Percentiles rank a stretch among this genome's conserved stretches.
Evolutionary conservation across 2,329 filamentous ascomycete genomes (phyloP).

Genomic region (Penicillium griseofulvum): DNA sequence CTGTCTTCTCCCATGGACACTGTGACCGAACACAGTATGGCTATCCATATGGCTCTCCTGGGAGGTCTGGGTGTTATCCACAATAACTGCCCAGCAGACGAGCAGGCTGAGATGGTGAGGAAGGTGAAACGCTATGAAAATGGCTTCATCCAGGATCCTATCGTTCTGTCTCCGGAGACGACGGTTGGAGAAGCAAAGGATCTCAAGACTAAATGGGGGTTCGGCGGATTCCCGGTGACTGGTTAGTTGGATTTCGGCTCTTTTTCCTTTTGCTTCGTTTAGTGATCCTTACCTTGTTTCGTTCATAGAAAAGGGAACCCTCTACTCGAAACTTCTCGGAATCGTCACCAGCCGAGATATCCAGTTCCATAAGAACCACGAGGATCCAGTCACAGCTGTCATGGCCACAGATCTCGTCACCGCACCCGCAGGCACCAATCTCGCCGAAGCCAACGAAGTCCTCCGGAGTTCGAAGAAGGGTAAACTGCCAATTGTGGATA

Average conservation of each 20-base stretch:
- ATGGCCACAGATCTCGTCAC: constrained; percentile 97
- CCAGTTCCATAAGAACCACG: constrained; percentile 81
- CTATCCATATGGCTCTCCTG: constrained; percentile 73
- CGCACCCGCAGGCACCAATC: constrained; percentile 74
- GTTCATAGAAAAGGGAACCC: constrained; percentile 74
- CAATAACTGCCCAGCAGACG: constrained; percentile 98
- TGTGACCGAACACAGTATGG: constrained; percentile 99
- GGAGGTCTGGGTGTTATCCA: constrained; percentile 77
- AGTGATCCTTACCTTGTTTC: neutral
- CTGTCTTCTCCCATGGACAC: constrained; percentile 99
- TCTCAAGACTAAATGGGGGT: constrained; percentile 96
- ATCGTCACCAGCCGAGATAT: constrained; percentile 98
- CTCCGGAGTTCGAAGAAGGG: constrained; percentile 96
- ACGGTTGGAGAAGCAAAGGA: constrained; percentile 88
- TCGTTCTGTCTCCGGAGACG: constrained; percentile 82
- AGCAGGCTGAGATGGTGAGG: constrained; percentile 96
- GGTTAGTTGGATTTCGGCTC: constrained; percentile 60
- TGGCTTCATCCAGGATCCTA: constrained; percentile 94
- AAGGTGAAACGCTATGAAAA: constrained; percentile 99
- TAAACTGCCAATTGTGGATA: constrained; percentile 90
- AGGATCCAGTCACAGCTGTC: constrained; percentile 75
- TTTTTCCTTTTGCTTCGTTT: neutral
- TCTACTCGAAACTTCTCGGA: constrained; percentile 92
- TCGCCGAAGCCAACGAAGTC: constrained; percentile 87
- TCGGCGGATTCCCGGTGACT: constrained; percentile 96